phyloP scores from a whole-genome alignment of 73 alveolate species.

The Effrenium voratum region DNA sequence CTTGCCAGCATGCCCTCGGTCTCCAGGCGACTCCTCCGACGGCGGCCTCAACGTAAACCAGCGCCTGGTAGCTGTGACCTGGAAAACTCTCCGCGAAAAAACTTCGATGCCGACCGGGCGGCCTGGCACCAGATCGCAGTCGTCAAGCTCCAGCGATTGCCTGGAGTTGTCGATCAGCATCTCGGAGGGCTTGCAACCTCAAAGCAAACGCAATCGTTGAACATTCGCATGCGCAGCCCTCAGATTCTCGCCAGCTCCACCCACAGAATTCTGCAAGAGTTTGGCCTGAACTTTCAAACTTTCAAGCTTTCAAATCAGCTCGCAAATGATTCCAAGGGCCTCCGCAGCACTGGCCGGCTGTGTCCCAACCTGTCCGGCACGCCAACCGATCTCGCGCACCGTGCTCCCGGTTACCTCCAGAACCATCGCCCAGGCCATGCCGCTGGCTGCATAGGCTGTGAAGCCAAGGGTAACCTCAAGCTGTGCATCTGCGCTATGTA shows the following conservation, averaged over 20 bases:
- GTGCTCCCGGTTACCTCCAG: constrained; percentile 1
- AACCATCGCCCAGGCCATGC: constrained; percentile 73
- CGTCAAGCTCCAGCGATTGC: constrained; percentile 62
- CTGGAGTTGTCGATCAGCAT: constrained; percentile 70
- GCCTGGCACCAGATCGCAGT: constrained; percentile 66
- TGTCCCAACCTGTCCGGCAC: too few species aligned
- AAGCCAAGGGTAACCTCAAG: constrained; percentile 34
- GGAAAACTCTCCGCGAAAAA: not conserved
- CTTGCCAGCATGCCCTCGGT: too few species aligned
- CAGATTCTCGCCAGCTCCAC: constrained; percentile 52
- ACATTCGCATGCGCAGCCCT: too few species aligned
- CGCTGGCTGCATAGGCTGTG: constrained; percentile 74
- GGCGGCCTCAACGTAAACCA: constrained; percentile 57
- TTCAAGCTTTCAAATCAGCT: too few species aligned
- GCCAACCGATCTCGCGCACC: too few species aligned
- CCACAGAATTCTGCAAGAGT: constrained; percentile 75
- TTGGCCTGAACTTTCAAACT: constrained; percentile 39
- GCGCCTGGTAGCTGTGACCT: constrained; percentile 45
- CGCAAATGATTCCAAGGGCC: too few species aligned
- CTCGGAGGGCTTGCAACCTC: constrained; percentile 82
- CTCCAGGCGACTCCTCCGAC: constrained; percentile 7
- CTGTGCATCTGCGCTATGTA: not conserved
- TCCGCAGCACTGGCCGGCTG: too few species aligned
- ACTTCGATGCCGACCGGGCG: not conserved
- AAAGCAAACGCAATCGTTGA: too few species aligned